Evolutionary conservation across 345 rosid species (phyloP).

Genomic region (Draba incana): DNA sequence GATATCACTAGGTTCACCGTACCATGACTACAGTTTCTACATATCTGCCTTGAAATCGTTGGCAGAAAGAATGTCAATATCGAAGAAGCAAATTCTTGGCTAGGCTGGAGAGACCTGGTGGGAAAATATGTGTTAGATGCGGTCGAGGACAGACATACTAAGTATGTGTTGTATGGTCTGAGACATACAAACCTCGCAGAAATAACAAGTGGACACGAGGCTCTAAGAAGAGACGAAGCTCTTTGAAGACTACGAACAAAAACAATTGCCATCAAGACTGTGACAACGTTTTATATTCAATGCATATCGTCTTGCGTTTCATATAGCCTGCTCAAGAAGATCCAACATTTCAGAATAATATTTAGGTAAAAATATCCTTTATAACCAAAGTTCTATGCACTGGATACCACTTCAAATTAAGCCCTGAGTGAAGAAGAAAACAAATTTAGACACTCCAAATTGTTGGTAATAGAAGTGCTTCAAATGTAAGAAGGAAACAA

Average conservation of each 20-base stretch:
- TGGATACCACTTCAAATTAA: not conserved
- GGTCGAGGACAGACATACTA: not conserved
- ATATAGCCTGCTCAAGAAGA: constrained; percentile 4
- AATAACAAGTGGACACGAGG: constrained; percentile 28
- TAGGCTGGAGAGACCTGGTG: constrained; percentile 31
- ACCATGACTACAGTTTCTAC: constrained; percentile 64
- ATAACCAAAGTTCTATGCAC: not conserved
- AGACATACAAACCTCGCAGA: constrained; percentile 42
- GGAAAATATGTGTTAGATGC: not conserved
- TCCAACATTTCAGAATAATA: not conserved
- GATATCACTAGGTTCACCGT: constrained; percentile 74
- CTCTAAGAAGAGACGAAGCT: constrained; percentile 41
- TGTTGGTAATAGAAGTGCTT: not conserved
- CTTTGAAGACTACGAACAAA: constrained; percentile 38
- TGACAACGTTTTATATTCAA: not conserved
- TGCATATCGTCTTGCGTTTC: not conserved
- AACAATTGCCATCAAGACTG: constrained; percentile 42
- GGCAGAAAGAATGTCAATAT: constrained; percentile 25
- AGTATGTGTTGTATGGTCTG: constrained; percentile 7
- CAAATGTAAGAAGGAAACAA: too few relatives aligned
- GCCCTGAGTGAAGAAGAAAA: not conserved
- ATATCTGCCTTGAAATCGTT: constrained; percentile 40
- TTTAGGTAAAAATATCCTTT: not conserved
- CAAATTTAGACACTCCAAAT: not conserved
- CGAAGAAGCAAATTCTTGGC: constrained; percentile 28